phyloP scores from a whole-genome alignment of 75 land plant species.

The Ceratopteris richardii region DNA sequence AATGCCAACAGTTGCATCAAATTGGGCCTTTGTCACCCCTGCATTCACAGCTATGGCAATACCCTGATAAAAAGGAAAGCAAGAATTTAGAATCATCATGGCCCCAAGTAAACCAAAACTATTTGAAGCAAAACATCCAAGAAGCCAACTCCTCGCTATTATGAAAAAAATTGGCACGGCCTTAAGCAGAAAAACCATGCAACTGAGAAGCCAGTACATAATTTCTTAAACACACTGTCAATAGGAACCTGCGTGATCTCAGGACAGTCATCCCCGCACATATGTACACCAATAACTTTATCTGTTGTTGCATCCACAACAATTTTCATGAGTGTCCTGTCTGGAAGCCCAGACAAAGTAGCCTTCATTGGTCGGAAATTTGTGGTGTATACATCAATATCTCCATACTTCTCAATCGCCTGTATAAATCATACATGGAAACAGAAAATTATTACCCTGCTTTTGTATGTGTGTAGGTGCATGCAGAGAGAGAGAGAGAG shows the following conservation, averaged over 20 bases:
- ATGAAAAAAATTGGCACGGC: too few species aligned
- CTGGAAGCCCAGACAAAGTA: slow-evolving; percentile 91
- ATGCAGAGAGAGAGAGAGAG: too few species aligned
- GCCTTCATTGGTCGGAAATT: slow-evolving; percentile 90
- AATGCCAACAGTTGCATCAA: slow-evolving; percentile 91
- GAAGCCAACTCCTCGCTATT: too few species aligned
- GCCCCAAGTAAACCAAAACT: too few species aligned
- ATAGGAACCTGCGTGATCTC: slow-evolving; percentile 88
- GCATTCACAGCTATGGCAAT: slow-evolving; percentile 94
- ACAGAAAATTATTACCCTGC: too few species aligned
- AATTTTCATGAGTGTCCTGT: slow-evolving; percentile 85
- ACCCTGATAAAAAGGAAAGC: slow-evolving; percentile 40
- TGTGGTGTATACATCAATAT: slow-evolving; percentile 80
- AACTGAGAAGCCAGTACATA: too few species aligned
- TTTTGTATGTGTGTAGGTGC: too few species aligned
- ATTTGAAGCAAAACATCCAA: too few species aligned
- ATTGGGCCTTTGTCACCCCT: slow-evolving; percentile 83
- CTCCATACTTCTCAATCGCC: slow-evolving; percentile 82
- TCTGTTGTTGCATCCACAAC: slow-evolving; percentile 76
- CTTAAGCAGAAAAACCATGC: too few species aligned
- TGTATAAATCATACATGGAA: too few species aligned
- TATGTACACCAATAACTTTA: slow-evolving; percentile 85
- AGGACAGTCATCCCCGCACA: slow-evolving; percentile 95
- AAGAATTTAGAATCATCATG: too few species aligned
- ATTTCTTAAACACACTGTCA: too few species aligned